Evolutionary conservation across 2,329 filamentous ascomycete genomes (phyloP).

Genomic region (Talaromyces sp.): DNA sequence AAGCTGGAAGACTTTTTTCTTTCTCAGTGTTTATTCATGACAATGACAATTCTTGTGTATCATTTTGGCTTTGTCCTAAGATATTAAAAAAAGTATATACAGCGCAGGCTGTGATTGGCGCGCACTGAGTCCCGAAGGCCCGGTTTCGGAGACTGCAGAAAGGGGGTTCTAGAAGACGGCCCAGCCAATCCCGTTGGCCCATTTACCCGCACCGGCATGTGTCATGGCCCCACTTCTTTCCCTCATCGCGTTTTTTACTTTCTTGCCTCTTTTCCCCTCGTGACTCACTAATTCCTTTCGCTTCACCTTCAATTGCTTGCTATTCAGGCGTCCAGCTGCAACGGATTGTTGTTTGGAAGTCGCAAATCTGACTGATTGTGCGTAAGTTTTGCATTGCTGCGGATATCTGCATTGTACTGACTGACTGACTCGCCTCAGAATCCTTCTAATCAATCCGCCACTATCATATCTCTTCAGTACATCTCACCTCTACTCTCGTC

Average conservation of each 20-base stretch:
- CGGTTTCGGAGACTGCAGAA: background rate
- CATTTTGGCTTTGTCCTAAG: too few relatives aligned
- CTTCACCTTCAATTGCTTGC: background rate
- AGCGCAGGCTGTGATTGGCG: background rate
- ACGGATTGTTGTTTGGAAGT: background rate
- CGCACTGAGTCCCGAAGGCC: background rate
- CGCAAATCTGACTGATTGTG: background rate
- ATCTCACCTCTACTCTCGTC: conserved; percentile 11
- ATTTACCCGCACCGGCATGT: background rate
- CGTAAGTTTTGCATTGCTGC: background rate
- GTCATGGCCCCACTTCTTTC: background rate
- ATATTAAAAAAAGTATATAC: background rate
- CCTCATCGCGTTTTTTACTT: conserved; percentile 1
- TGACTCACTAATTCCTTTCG: background rate
- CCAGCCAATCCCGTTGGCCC: background rate
- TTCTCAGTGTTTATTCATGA: background rate
- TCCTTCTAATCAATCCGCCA: background rate
- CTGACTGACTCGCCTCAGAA: conserved; percentile 3
- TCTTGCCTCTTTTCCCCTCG: background rate
- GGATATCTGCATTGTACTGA: background rate
- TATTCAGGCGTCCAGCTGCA: background rate
- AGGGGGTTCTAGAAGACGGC: background rate
- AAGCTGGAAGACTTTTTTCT: background rate
- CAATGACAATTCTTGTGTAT: background rate
- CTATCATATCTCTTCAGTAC: conserved; percentile 21